phyloP scores from a whole-genome alignment of 768 basidiomycete genomes.

The Crepidotus variabilis region DNA sequence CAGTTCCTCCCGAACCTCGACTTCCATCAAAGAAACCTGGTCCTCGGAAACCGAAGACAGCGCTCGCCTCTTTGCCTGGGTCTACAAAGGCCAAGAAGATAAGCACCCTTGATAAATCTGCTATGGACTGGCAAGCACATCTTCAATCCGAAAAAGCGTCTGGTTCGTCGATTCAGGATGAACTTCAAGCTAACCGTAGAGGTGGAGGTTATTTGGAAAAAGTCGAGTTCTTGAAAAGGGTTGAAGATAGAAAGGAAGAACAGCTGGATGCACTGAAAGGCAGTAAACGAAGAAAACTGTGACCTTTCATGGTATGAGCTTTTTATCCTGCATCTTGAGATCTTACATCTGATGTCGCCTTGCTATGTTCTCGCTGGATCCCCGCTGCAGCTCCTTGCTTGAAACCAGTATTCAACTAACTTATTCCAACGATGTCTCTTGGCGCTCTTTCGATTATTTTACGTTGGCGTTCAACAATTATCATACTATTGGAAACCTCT shows the following conservation, averaged over 20 bases:
- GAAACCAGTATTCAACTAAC: too few species aligned
- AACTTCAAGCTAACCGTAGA: slow-evolving; percentile 70
- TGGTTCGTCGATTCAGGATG: slow-evolving; percentile 48
- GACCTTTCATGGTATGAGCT: neutral
- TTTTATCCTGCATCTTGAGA: neutral
- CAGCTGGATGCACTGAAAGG: slow-evolving; percentile 53
- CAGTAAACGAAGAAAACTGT: slow-evolving; percentile 47
- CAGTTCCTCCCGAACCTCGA: slow-evolving; percentile 10
- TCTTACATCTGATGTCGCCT: neutral
- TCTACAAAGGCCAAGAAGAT: slow-evolving; percentile 67
- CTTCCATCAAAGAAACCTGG: slow-evolving; percentile 45
- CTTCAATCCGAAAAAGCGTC: slow-evolving; percentile 37
- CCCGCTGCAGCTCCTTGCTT: neutral
- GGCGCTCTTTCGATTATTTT: too few species aligned
- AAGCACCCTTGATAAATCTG: slow-evolving; percentile 80
- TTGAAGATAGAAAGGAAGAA: slow-evolving; percentile 68
- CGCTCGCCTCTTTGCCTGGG: slow-evolving; percentile 51
- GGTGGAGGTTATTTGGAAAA: slow-evolving; percentile 83
- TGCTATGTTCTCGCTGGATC: neutral
- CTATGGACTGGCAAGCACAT: slow-evolving; percentile 82
- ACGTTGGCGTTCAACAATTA: too few species aligned
- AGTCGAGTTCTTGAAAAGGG: slow-evolving; percentile 77
- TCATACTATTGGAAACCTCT: too few species aligned
- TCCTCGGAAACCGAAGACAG: slow-evolving; percentile 62
- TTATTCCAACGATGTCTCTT: too few species aligned